Evolutionary conservation across 495 filamentous ascomycete genomes (phyloP).

Genomic region (Clavariopsis aquatica): DNA sequence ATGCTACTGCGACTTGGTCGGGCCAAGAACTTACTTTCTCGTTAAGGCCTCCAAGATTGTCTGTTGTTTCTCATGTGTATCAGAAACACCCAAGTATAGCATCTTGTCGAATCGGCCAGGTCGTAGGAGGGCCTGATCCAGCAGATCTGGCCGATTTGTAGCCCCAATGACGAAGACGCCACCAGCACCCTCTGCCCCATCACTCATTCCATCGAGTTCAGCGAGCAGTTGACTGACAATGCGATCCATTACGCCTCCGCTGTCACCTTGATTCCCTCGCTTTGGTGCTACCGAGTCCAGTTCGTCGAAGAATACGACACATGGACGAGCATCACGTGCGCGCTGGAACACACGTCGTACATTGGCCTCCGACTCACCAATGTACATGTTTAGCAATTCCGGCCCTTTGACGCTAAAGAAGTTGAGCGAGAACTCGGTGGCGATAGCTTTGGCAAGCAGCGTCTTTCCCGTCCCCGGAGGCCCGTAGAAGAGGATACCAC

Average conservation of each 20-base stretch:
- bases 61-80: slow-evolving; percentile 94
- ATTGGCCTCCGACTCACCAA: slow-evolving; percentile 97
- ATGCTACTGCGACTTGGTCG: background rate
- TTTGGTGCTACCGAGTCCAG: slow-evolving; percentile 97
- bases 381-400: slow-evolving; percentile 98
- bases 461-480: slow-evolving; percentile 98
- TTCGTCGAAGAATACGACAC: slow-evolving; percentile 98
- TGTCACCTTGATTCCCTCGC: slow-evolving; percentile 95
- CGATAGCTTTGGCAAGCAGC: slow-evolving; percentile 93
- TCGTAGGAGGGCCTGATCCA: slow-evolving; percentile 86
- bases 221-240: slow-evolving; percentile 95
- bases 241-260: slow-evolving; percentile 97
- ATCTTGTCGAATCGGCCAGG: slow-evolving; percentile 98
- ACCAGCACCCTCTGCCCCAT: slow-evolving; percentile 74
- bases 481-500: slow-evolving; percentile 96
- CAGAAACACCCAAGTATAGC: slow-evolving; percentile 93
- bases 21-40: slow-evolving; percentile 67
- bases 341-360: slow-evolving; percentile 94
- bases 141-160: slow-evolving; percentile 90
- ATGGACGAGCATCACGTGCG: slow-evolving; percentile 91
- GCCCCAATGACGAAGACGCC: slow-evolving; percentile 98
- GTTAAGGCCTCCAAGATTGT: slow-evolving; percentile 94
- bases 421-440: slow-evolving; percentile 96
- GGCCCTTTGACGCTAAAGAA: slow-evolving; percentile 99
- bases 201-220: slow-evolving; percentile 96